Conservation (phyloP, 768 basidiomycete genomes). For the Collybia mongolica region DNA sequence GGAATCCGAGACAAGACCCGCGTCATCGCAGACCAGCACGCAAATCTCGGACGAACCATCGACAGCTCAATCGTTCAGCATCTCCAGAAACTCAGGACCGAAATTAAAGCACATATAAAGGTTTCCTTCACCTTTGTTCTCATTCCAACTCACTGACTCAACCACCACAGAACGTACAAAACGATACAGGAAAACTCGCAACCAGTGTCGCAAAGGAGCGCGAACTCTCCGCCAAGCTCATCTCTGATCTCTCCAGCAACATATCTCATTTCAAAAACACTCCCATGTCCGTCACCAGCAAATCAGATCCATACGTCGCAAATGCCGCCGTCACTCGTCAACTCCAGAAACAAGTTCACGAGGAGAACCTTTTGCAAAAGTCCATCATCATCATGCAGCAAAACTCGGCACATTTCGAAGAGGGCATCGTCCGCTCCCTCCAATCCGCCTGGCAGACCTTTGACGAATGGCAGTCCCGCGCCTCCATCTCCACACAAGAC, state of each 20-base stretch:
- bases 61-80: conserved; percentile 98
- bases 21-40: conserved; percentile 91
- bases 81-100: conserved; percentile 88
- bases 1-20: conserved; percentile 92
- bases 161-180: conserved; percentile 77
- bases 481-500: conserved; percentile 69
- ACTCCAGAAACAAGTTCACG: conserved; percentile 89
- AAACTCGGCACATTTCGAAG: conserved; percentile 95
- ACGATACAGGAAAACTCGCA: conserved; percentile 92
- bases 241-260: conserved; percentile 83
- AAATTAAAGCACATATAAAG: conserved; percentile 96
- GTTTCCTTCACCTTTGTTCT: conserved; percentile 32
- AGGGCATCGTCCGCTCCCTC: conserved; percentile 91
- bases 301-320: conserved; percentile 77
- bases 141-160: neutral
- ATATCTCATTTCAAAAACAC: conserved; percentile 96
- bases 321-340: conserved; percentile 76
- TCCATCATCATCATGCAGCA: conserved; percentile 98
- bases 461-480: conserved; percentile 90
- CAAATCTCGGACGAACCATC: conserved; percentile 93
- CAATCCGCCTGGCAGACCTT: conserved; percentile 98
- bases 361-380: conserved; percentile 98
- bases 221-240: conserved; percentile 79
- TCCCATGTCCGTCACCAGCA: conserved; percentile 79
- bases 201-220: conserved; percentile 91